Conservation (phyloP, 2,329 filamentous ascomycete genomes). For the Sporothrix pallida region DNA sequence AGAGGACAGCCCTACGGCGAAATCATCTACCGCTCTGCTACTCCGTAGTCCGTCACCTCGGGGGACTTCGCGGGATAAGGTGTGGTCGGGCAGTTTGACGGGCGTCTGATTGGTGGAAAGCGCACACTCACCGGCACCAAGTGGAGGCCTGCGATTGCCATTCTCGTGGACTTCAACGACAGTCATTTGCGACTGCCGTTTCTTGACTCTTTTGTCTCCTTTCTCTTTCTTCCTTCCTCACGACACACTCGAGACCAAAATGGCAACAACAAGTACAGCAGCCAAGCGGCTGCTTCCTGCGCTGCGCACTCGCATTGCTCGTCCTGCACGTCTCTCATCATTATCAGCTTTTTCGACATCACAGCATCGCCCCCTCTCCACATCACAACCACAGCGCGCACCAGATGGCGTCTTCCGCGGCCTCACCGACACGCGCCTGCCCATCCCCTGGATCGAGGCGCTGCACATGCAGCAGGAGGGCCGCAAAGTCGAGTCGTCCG, state of each 20-base stretch:
- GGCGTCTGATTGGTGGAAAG: conserved; percentile 23
- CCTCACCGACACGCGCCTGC: conserved; percentile 45
- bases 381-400: conserved; percentile 38
- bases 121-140: conserved; percentile 12
- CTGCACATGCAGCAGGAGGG: conserved; percentile 60
- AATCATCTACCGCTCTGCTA: not conserved
- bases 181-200: not conserved
- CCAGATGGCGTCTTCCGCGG: conserved; percentile 48
- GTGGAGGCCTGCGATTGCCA: not conserved
- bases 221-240: not conserved
- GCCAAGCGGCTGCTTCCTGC: conserved; percentile 18
- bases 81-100: not conserved
- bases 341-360: conserved; percentile 39
- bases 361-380: conserved; percentile 37
- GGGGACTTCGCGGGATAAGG: conserved; percentile 25
- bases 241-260: not conserved
- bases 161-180: conserved; percentile 19
- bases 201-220: not conserved
- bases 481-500: conserved; percentile 40
- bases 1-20: too few relatives aligned
- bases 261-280: conserved; percentile 11
- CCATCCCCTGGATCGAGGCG: conserved; percentile 72
- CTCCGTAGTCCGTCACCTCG: not conserved
- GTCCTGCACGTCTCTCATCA: conserved; percentile 41
- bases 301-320: conserved; percentile 33